Conservation (phyloP, 371 early-diverging fungal genomes). For the Zychaea mexicana region DNA sequence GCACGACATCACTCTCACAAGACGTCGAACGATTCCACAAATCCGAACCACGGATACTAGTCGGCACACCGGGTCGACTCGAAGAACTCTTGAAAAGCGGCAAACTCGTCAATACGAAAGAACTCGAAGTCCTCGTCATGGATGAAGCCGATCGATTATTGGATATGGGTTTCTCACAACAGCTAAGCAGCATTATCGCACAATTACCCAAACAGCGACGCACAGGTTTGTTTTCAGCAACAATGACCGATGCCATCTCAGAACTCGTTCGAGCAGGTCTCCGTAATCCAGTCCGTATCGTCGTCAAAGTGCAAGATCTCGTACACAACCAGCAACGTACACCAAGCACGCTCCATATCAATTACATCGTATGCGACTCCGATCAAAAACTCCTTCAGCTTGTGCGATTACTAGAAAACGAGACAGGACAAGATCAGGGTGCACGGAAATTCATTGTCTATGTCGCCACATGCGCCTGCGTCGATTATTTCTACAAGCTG, state of each 20-base stretch:
- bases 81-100: slow-evolving; percentile 79
- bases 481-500: slow-evolving; percentile 89
- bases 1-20: slow-evolving; percentile 63
- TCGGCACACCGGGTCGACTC: slow-evolving; percentile 97
- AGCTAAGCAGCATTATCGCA: slow-evolving; percentile 78
- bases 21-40: slow-evolving; percentile 63
- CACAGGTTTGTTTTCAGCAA: slow-evolving; percentile 98
- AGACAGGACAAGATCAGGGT: slow-evolving; percentile 23
- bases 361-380: slow-evolving; percentile 74
- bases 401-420: slow-evolving; percentile 52
- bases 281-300: slow-evolving; percentile 89
- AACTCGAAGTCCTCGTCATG: slow-evolving; percentile 88
- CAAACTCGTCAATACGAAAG: slow-evolving; percentile 67
- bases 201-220: slow-evolving; percentile 92
- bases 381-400: slow-evolving; percentile 83
- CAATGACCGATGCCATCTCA: slow-evolving; percentile 91
- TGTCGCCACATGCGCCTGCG: slow-evolving; percentile 92
- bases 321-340: slow-evolving; percentile 59
- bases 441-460: slow-evolving; percentile 91
- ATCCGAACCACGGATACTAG: slow-evolving; percentile 78
- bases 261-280: slow-evolving; percentile 89
- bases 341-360: slow-evolving; percentile 72
- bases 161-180: slow-evolving; percentile 92
- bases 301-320: slow-evolving; percentile 80
- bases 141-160: slow-evolving; percentile 95